A percentile compares a stretch with the other conserved stretches of the same genome.
Conservation (phyloP, 2,329 filamentous ascomycete genomes). For the Aspergillus ochraceoroseus region DNA sequence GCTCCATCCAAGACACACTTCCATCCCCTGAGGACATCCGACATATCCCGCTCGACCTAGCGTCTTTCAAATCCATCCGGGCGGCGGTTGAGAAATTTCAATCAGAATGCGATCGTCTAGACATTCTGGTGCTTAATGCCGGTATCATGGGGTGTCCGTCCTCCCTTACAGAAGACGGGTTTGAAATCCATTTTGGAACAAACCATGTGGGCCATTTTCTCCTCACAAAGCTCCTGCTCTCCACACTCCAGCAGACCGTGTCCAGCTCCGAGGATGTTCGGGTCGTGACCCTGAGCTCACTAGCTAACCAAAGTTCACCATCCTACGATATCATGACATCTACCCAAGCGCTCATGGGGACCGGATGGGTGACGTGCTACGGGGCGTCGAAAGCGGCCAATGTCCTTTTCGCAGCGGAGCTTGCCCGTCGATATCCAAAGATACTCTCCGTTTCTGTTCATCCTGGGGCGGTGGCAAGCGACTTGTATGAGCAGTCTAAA, state of each 20-base stretch:
- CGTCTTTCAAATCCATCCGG: conserved; percentile 48
- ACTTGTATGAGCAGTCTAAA: conserved; percentile 36
- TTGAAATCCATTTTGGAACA: conserved; percentile 46
- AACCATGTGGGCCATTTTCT: conserved; percentile 48
- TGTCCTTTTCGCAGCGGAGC: conserved; percentile 45
- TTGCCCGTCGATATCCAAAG: conserved; percentile 44
- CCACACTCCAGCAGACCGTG: conserved; percentile 38
- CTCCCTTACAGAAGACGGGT: conserved; percentile 38
- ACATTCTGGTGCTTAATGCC: conserved; percentile 47
- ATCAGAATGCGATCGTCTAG: conserved; percentile 40
- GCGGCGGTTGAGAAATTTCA: conserved; percentile 43
- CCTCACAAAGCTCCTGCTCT: conserved; percentile 43
- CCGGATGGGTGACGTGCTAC: conserved; percentile 46
- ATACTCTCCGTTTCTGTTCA: conserved; percentile 48
- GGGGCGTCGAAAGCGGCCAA: conserved; percentile 51
- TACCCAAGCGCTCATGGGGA: conserved; percentile 30
- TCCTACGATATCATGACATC: conserved; percentile 37
- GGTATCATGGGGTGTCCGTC: conserved; percentile 45
- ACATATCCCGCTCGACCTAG: conserved; percentile 48
- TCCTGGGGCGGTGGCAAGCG: conserved; percentile 46
- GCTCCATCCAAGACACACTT: conserved; percentile 36
- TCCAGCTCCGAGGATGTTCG: conserved; percentile 29
- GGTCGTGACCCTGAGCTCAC: conserved; percentile 39
- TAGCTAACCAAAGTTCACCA: conserved; percentile 35
- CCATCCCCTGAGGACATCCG: conserved; percentile 38